These are phyloP conservation scores for Trichoderma koningii DNA, from an alignment of 2,329 filamentous ascomycete genomes.

Conservation along the genomic window DNA sequence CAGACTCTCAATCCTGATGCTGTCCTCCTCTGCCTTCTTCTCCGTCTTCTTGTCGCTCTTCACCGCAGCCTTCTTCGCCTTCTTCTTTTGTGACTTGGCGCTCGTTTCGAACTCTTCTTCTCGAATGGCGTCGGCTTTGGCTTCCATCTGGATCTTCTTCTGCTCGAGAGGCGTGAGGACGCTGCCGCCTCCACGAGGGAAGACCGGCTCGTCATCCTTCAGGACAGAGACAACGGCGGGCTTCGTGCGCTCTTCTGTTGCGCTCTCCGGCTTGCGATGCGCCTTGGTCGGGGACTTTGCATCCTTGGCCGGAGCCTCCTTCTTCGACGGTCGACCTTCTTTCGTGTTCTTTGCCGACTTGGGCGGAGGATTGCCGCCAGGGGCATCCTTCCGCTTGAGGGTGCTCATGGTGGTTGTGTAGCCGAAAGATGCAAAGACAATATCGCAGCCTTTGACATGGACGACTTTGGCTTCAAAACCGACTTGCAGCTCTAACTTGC, in stretches of 20 bases:
- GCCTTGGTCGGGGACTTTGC: slow-evolving; percentile 35
- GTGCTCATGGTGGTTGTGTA: slow-evolving; percentile 52
- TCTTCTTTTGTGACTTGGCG: slow-evolving; percentile 51
- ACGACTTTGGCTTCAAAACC: slow-evolving; percentile 21
- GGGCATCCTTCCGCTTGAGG: slow-evolving; percentile 61
- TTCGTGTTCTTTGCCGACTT: slow-evolving; percentile 52
- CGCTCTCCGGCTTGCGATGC: slow-evolving; percentile 39
- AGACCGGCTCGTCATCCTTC: slow-evolving; percentile 82
- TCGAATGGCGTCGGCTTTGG: slow-evolving; percentile 86
- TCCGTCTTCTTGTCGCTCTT: slow-evolving; percentile 56
- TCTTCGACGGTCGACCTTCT: slow-evolving; percentile 53
- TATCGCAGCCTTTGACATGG: slow-evolving; percentile 15
- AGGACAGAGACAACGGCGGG: slow-evolving; percentile 49
- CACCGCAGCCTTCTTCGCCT: slow-evolving; percentile 57
- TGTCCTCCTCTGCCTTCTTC: slow-evolving; percentile 51
- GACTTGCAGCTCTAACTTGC: slow-evolving; percentile 16
- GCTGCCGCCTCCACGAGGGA: slow-evolving; percentile 89
- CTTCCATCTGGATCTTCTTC: slow-evolving; percentile 94
- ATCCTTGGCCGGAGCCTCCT: slow-evolving; percentile 39
- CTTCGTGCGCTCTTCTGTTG: slow-evolving; percentile 37
- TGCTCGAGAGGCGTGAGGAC: slow-evolving; percentile 90
- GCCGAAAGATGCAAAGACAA: slow-evolving; percentile 28
- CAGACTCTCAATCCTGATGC: slow-evolving; percentile 77
- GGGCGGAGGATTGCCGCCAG: slow-evolving; percentile 51
- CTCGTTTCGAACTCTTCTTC: slow-evolving; percentile 69